Percentiles rank a stretch among this genome's conserved stretches.
These are phyloP conservation scores for Purshia tridentata DNA, from an alignment of 306 rosid genomes.

Conservation along the genomic window DNA sequence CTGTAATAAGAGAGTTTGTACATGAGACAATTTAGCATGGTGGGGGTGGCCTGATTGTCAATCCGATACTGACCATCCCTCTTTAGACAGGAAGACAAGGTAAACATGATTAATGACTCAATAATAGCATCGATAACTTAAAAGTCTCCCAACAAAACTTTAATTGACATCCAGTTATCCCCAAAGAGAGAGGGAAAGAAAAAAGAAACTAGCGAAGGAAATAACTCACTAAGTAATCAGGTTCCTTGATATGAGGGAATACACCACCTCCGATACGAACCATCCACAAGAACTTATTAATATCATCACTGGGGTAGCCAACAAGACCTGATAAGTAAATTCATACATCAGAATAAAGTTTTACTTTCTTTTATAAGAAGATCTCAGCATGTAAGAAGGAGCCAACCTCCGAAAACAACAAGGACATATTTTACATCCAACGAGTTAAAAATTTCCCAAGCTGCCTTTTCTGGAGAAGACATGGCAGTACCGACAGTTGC, in stretches of 20 bases:
- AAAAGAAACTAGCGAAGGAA: background rate
- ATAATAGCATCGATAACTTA: background rate
- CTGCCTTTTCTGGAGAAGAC: constrained; percentile 99
- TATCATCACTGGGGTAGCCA: constrained; percentile 98
- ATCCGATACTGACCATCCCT: constrained; percentile 98
- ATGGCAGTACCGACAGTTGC: constrained; percentile 99
- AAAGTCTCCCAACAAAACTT: background rate
- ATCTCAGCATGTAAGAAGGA: constrained; percentile 31
- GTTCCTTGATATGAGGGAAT: constrained; percentile 96
- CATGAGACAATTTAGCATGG: constrained; percentile 96
- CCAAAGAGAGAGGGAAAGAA: background rate
- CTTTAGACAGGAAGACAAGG: constrained; percentile 39
- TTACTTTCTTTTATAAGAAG: constrained; percentile 6
- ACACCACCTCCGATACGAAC: constrained; percentile 99
- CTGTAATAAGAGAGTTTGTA: constrained; percentile 97
- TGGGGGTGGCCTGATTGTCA: constrained; percentile 90
- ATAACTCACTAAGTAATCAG: constrained; percentile 81
- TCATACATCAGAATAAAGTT: constrained; percentile 32
- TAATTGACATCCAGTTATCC: constrained; percentile 2
- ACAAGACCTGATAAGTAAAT: constrained; percentile 70
- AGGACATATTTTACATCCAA: constrained; percentile 98
- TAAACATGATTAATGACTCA: constrained; percentile 1
- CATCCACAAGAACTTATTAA: constrained; percentile 99
- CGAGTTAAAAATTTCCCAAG: constrained; percentile 97
- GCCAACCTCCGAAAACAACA: constrained; percentile 95